A percentile compares a stretch with the other conserved stretches of the same genome.
These are phyloP conservation scores for Termitomyces sp. DNA, from an alignment of 768 basidiomycete species.

Conservation along the genomic window DNA sequence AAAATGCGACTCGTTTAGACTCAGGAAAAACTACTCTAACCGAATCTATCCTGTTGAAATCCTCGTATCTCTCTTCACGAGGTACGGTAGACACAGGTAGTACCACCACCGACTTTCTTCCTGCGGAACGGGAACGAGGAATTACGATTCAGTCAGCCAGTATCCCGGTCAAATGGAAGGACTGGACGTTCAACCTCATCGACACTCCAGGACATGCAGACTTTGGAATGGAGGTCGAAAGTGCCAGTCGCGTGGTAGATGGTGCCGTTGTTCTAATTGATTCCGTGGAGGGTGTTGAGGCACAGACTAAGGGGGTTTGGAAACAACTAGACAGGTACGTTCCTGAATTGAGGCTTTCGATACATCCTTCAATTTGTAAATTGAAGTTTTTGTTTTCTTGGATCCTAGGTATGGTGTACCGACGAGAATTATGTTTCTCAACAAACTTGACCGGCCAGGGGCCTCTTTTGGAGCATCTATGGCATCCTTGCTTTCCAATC, in stretches of 20 bases:
- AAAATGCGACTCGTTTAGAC: slow-evolving; percentile 40
- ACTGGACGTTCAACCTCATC: slow-evolving; percentile 83
- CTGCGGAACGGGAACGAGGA: slow-evolving; percentile 85
- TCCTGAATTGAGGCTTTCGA: slow-evolving; percentile 25
- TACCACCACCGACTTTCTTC: slow-evolving; percentile 87
- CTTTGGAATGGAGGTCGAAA: slow-evolving; percentile 97
- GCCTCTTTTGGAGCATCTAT: slow-evolving; percentile 74
- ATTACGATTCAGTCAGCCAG: slow-evolving; percentile 93
- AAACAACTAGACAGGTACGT: slow-evolving; percentile 76
- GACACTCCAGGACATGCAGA: slow-evolving; percentile 93
- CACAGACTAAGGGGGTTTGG: slow-evolving; percentile 91
- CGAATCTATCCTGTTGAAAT: slow-evolving; percentile 79
- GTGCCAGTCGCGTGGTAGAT: slow-evolving; percentile 86
- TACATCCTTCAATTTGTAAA: slow-evolving; percentile 1
- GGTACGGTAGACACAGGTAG: slow-evolving; percentile 90
- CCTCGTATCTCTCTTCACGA: slow-evolving; percentile 65
- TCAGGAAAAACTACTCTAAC: slow-evolving; percentile 89
- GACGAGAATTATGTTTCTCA: slow-evolving; percentile 77
- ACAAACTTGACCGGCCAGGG: slow-evolving; percentile 86
- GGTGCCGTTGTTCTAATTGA: slow-evolving; percentile 87
- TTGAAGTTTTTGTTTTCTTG: not conserved
- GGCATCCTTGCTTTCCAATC: slow-evolving; percentile 68
- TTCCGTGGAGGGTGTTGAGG: slow-evolving; percentile 89
- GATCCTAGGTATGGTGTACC: slow-evolving; percentile 67
- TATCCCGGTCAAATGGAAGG: slow-evolving; percentile 83